phyloP scores from a whole-genome alignment of 768 basidiomycete species.

The Tricholoma furcatifolium region DNA sequence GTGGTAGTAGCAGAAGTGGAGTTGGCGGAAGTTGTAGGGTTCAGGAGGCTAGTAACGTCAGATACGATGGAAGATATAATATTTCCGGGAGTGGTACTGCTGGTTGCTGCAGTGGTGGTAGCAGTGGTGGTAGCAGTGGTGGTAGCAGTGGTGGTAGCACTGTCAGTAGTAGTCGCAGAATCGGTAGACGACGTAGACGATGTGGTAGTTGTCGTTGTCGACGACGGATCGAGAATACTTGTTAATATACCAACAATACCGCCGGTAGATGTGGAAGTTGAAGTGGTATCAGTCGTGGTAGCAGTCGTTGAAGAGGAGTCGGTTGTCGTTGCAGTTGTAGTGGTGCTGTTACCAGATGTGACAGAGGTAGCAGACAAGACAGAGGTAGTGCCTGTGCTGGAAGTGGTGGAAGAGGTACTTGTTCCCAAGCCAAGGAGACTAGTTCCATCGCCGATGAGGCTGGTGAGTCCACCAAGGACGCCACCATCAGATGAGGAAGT shows the following conservation, averaged over 20 bases:
- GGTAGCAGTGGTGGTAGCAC: not conserved
- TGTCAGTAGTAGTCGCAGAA: not conserved
- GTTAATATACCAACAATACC: too few relatives aligned
- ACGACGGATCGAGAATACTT: not conserved
- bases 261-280: not conserved
- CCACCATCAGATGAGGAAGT: not conserved
- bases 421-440: too few relatives aligned
- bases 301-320: slow-evolving; percentile 2
- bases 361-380: not conserved
- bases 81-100: not conserved
- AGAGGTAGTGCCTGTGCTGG: not conserved
- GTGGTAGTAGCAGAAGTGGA: slow-evolving; percentile 13
- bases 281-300: not conserved
- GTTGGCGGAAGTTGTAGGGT: not conserved
- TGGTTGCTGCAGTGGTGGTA: not conserved
- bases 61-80: not conserved
- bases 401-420: not conserved
- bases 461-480: slow-evolving; percentile 8
- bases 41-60: not conserved
- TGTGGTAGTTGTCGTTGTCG: not conserved
- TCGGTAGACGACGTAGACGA: not conserved
- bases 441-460: not conserved
- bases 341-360: not conserved
- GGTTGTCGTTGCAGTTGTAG: slow-evolving; percentile 2
- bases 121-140: not conserved